Conservation (phyloP, 2,329 filamentous ascomycete genomes). For the Didymella exigua region DNA sequence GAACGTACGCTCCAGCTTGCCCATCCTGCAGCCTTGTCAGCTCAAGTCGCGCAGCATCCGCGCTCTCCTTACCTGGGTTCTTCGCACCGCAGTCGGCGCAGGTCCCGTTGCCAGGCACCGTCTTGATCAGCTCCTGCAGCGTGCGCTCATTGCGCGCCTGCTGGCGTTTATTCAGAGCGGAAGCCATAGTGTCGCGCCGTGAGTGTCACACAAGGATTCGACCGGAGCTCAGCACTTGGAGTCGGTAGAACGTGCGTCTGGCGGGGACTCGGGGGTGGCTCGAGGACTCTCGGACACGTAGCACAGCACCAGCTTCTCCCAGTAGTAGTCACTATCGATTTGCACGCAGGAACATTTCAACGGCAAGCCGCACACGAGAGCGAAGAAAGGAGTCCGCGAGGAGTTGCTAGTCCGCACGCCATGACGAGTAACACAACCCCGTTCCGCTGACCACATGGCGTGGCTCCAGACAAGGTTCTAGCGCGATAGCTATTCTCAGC, state of each 20-base stretch:
- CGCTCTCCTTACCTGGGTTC: slow-evolving; percentile 76
- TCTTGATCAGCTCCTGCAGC: slow-evolving; percentile 86
- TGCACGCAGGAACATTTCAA: slow-evolving; percentile 11
- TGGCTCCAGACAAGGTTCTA: slow-evolving; percentile 15
- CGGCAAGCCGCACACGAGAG: neutral
- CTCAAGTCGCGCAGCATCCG: slow-evolving; percentile 11
- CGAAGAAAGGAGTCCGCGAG: slow-evolving; percentile 12
- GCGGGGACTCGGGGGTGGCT: slow-evolving; percentile 12
- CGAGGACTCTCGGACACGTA: slow-evolving; percentile 7
- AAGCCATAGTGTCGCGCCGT: slow-evolving; percentile 62
- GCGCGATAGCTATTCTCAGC: slow-evolving; percentile 7
- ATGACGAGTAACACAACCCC: slow-evolving; percentile 17
- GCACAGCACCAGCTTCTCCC: slow-evolving; percentile 10
- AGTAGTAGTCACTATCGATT: neutral
- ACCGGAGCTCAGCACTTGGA: slow-evolving; percentile 5
- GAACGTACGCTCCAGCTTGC: slow-evolving; percentile 89
- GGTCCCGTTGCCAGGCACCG: slow-evolving; percentile 83
- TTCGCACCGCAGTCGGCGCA: slow-evolving; percentile 92
- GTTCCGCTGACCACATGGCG: slow-evolving; percentile 19
- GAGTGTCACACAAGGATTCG: slow-evolving; percentile 13
- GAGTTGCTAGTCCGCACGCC: slow-evolving; percentile 15
- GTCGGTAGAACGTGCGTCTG: slow-evolving; percentile 16
- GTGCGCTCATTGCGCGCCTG: slow-evolving; percentile 95
- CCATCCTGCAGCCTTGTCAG: slow-evolving; percentile 69
- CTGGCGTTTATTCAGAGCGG: slow-evolving; percentile 87